Base-by-base conservation (phyloP, 2,329 filamentous ascomycete genomes). In the Verticillium nonalfalfae region DNA sequence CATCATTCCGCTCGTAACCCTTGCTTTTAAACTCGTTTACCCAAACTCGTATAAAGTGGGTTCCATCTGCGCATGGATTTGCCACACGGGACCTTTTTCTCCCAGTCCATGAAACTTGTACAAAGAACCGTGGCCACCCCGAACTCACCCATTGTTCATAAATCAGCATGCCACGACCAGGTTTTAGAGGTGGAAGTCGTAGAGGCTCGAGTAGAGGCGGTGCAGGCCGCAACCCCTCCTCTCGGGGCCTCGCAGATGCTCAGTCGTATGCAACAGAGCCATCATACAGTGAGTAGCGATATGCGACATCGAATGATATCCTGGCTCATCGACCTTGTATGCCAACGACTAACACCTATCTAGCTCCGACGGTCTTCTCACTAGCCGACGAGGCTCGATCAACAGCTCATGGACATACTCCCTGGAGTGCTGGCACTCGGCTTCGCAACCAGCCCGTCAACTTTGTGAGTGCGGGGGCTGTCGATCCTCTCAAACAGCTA, bases 381-480 rank as follows among this genome's bases (percentile, higher is more conserved):
- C 59, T 68, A 33, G 64, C 66, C 56, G 66, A 68, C n/a, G 66
- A 68, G 58, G 66, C 66, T 35, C 66, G 66, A 15, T 66, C 62
- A 60, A 70, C 67, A 35, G 61, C 62, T 13, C 63, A 67, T 59
- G 78, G 80, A 58, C 74, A 75, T 38, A 75, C 74, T 0, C 66
- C 67, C n/a, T 78, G 74, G 74, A 73, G 71, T 15, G 65, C 68
- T 36, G 76, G 75, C 60, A 71, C 72, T 21, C 78, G 73, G 57
- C 72, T 86, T 10, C 76, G 84, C 60, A 72, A 75, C 54, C 76
- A 75, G 52, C 83, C 84, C 1, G 76, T 86, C 4, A 64, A 64
- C 0, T 86, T 86, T 61, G 72, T 85, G 56, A 85, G 82, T 63
- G 79, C 78, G n/a, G 84, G 83, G 5, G 68, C 76, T 52, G 78